A percentile compares a stretch with the other conserved stretches of the same genome.
phyloP scores from a whole-genome alignment of 1,284 basidiomycete genomes.

The Cryptococcus sp. region DNA sequence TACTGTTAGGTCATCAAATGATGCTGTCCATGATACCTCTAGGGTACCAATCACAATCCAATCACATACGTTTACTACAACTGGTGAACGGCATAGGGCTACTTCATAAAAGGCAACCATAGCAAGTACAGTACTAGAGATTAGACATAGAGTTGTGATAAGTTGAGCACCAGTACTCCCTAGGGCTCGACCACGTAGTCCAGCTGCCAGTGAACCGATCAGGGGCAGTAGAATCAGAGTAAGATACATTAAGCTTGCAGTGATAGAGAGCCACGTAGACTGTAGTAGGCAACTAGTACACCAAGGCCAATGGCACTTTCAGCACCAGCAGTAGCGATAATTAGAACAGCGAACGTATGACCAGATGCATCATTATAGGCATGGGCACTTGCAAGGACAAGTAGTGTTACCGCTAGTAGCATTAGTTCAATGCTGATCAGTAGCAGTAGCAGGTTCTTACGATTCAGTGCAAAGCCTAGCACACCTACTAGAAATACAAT shows the following conservation, averaged over 20 bases:
- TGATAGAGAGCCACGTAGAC: slow-evolving; percentile 35
- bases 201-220: slow-evolving; percentile 37
- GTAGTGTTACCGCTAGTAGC: slow-evolving; percentile 42
- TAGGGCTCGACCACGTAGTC: slow-evolving; percentile 42
- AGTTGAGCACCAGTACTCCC: slow-evolving; percentile 41
- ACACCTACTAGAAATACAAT: slow-evolving; percentile 44
- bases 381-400: slow-evolving; percentile 42
- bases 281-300: slow-evolving; percentile 33
- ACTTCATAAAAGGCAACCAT: slow-evolving; percentile 45
- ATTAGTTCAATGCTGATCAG: slow-evolving; percentile 46
- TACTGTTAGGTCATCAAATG: slow-evolving; percentile 42
- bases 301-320: slow-evolving; percentile 46
- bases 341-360: slow-evolving; percentile 43
- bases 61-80: slow-evolving; percentile 36
- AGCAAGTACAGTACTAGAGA: slow-evolving; percentile 33
- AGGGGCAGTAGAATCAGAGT: slow-evolving; percentile 39
- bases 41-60: slow-evolving; percentile 42
- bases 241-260: slow-evolving; percentile 42
- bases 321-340: slow-evolving; percentile 44
- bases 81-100: slow-evolving; percentile 38
- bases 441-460: slow-evolving; percentile 46
- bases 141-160: slow-evolving; percentile 36
- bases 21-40: slow-evolving; percentile 38
- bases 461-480: slow-evolving; percentile 43
- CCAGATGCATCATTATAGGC: slow-evolving; percentile 43